A percentile compares a stretch with the other conserved stretches of the same genome.
phyloP scores from a whole-genome alignment of 2,329 filamentous ascomycete genomes.

The Lachnellula cervina region DNA sequence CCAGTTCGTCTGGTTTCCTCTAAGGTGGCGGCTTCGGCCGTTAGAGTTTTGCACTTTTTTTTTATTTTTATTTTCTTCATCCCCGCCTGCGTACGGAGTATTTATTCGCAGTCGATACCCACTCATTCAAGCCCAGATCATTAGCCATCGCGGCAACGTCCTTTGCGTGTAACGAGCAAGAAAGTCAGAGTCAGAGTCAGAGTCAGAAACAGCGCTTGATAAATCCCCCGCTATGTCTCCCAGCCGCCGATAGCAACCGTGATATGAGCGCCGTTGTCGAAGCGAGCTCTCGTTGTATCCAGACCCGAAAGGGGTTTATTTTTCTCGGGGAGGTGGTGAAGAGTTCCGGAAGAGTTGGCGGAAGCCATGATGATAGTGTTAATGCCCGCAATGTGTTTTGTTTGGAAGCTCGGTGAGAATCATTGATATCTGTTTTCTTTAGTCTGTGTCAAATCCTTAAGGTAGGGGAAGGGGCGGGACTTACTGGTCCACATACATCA shows the following conservation, averaged over 20 bases:
- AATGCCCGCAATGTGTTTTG: slow-evolving; percentile 13
- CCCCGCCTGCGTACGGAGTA: slow-evolving; percentile 61
- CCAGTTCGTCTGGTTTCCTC: too few species aligned
- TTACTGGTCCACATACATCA: slow-evolving; percentile 22
- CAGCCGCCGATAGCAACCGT: slow-evolving; percentile 71
- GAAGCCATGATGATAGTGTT: slow-evolving; percentile 20
- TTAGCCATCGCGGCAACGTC: slow-evolving; percentile 61
- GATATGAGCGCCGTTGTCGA: slow-evolving; percentile 53
- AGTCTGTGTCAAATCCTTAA: not conserved
- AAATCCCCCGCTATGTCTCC: slow-evolving; percentile 62
- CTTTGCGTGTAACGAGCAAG: slow-evolving; percentile 54
- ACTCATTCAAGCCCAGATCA: slow-evolving; percentile 58
- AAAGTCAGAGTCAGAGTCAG: too few species aligned
- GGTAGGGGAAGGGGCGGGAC: not conserved
- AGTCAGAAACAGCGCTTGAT: slow-evolving; percentile 46
- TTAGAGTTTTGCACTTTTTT: too few species aligned
- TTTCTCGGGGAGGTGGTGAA: slow-evolving; percentile 14
- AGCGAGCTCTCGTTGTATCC: slow-evolving; percentile 14
- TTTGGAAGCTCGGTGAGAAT: slow-evolving; percentile 14
- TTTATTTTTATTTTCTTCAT: too few species aligned
- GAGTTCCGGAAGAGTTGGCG: slow-evolving; percentile 17
- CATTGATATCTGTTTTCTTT: not conserved
- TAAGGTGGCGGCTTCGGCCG: too few species aligned
- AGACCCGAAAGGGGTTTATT: slow-evolving; percentile 18
- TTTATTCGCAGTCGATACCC: slow-evolving; percentile 50